Conservation (phyloP, 2,329 filamentous ascomycete genomes). For the Ceratocystis harringtonii region DNA sequence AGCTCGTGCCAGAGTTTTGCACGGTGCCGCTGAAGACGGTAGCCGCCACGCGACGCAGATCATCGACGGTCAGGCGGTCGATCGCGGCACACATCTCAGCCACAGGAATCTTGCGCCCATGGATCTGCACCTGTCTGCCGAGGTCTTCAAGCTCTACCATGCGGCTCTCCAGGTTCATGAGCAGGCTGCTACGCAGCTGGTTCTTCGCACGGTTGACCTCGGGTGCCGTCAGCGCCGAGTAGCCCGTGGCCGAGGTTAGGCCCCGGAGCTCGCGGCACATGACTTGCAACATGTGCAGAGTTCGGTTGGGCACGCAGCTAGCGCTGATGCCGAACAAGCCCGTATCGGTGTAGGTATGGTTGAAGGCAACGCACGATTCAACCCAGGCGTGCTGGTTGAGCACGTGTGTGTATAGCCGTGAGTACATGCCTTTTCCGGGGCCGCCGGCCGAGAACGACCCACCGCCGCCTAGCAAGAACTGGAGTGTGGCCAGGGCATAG, state of each 20-base stretch:
- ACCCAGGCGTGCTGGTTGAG: conserved; percentile 97
- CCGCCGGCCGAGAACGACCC: conserved; percentile 94
- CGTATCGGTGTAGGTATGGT: conserved; percentile 92
- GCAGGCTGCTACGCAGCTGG: conserved; percentile 71
- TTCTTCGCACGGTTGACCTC: conserved; percentile 95
- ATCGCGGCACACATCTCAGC: conserved; percentile 86
- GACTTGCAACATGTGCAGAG: conserved; percentile 76
- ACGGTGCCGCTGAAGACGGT: conserved; percentile 65
- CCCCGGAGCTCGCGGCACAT: conserved; percentile 82
- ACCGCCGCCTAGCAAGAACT: conserved; percentile 88
- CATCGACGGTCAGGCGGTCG: conserved; percentile 61
- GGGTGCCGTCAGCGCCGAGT: conserved; percentile 50
- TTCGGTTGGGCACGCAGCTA: conserved; percentile 64
- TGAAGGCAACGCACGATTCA: conserved; percentile 88
- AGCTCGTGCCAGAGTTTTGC: conserved; percentile 59
- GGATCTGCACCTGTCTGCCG: conserved; percentile 89
- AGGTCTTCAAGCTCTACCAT: conserved; percentile 98
- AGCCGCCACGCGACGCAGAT: conserved; percentile 67
- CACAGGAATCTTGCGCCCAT: conserved; percentile 81
- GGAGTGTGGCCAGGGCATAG: conserved; percentile 86
- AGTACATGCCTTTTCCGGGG: conserved; percentile 98
- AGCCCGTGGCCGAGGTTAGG: conserved; percentile 62
- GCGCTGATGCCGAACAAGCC: conserved; percentile 90
- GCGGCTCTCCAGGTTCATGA: conserved; percentile 94
- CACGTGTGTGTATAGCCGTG: conserved; percentile 90